These are phyloP conservation scores for Oryza punctata DNA, from an alignment of 176 grass and related monocot genomes.

Conservation along the genomic window DNA sequence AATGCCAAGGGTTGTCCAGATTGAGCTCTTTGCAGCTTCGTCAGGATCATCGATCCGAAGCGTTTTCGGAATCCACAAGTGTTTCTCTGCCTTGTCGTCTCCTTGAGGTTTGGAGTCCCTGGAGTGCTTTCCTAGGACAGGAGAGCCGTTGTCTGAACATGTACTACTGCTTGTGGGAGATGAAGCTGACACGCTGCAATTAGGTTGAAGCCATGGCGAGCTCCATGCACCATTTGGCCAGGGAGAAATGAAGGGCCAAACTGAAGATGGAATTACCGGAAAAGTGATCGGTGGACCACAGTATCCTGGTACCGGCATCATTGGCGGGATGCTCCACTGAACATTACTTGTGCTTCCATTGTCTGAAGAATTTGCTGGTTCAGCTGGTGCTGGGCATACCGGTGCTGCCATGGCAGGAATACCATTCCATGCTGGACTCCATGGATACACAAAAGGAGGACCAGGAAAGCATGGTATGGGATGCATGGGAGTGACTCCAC, in stretches of 20 bases:
- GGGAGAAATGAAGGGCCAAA: constrained; percentile 65
- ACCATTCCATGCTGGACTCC: constrained; percentile 59
- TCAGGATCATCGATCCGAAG: constrained; percentile 76
- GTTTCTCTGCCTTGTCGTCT: constrained; percentile 44
- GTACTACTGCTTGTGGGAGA: constrained; percentile 39
- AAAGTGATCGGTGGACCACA: constrained; percentile 46
- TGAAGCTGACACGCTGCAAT: background rate
- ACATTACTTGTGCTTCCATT: constrained; percentile 31
- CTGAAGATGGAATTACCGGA: constrained; percentile 46
- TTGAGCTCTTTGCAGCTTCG: constrained; percentile 86
- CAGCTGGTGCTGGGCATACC: constrained; percentile 48
- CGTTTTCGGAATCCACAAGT: constrained; percentile 70
- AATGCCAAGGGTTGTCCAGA: constrained; percentile 72
- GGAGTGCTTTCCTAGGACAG: constrained; percentile 69
- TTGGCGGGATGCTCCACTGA: constrained; percentile 47
- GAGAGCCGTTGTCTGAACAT: constrained; percentile 32
- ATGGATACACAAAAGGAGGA: constrained; percentile 57
- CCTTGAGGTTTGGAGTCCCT: constrained; percentile 50
- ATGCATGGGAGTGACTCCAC: constrained; percentile 44
- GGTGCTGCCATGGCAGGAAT: constrained; percentile 46
- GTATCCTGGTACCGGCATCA: constrained; percentile 42
- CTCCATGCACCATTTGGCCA: constrained; percentile 61
- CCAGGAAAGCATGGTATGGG: constrained; percentile 52
- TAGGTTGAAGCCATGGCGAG: constrained; percentile 51
- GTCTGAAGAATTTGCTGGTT: constrained; percentile 43